phyloP scores from a whole-genome alignment of 495 filamentous ascomycete species.

The Aspergillus ellipticus region DNA sequence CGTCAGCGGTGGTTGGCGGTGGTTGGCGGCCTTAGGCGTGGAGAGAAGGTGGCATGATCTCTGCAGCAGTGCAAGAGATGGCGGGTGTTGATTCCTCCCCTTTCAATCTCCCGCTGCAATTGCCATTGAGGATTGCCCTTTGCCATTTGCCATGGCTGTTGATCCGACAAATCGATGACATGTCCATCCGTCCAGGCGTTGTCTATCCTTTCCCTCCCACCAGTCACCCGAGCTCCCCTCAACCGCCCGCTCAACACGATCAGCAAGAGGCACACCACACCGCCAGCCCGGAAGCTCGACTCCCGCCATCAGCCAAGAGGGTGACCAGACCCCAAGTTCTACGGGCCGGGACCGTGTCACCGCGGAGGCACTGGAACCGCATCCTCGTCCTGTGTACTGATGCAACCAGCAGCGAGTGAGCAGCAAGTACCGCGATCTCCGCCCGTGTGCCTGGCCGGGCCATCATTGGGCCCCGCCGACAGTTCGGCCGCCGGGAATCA shows the following conservation, averaged over 20 bases:
- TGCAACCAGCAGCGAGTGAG: neutral
- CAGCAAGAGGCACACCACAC: neutral
- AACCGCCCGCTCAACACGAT: neutral
- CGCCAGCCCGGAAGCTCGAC: slow-evolving; percentile 3
- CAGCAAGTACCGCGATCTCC: slow-evolving; percentile 10
- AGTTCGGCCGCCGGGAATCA: neutral
- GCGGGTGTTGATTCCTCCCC: neutral
- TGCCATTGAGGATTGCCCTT: neutral
- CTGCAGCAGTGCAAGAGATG: slow-evolving; percentile 5
- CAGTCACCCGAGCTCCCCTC: neutral
- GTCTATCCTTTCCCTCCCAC: neutral
- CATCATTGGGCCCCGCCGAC: slow-evolving; percentile 1
- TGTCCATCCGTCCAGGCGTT: neutral
- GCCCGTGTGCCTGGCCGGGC: slow-evolving; percentile 8
- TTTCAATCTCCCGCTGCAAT: neutral
- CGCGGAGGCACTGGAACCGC: neutral
- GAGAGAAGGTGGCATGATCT: slow-evolving; percentile 14
- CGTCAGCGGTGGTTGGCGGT: slow-evolving; percentile 3
- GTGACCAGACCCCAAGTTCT: neutral
- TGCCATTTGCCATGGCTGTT: neutral
- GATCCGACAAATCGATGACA: neutral
- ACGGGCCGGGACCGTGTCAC: neutral
- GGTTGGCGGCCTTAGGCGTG: neutral
- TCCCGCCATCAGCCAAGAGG: slow-evolving; percentile 11
- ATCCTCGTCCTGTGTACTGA: neutral